These are phyloP conservation scores for Tolypocladium tropicale DNA, from an alignment of 2,329 filamentous ascomycete species.

Conservation along the genomic window DNA sequence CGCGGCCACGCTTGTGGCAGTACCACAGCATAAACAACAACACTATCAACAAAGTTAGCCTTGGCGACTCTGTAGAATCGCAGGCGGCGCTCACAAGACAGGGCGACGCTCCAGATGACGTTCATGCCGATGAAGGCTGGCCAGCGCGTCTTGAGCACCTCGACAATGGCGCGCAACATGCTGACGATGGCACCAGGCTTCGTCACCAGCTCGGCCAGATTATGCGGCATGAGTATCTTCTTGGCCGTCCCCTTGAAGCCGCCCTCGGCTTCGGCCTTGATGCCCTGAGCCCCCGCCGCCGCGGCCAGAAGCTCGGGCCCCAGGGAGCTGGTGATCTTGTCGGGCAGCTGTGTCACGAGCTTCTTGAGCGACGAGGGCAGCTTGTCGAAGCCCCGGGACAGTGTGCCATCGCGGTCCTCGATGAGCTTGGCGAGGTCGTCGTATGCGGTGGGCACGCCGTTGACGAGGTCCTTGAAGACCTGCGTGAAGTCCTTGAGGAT, in stretches of 20 bases:
- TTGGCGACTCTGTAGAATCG: background rate
- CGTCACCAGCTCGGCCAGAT: constrained; percentile 67
- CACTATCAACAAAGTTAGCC: constrained; percentile 38
- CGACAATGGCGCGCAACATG: constrained; percentile 83
- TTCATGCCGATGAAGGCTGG: constrained; percentile 88
- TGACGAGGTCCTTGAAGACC: constrained; percentile 84
- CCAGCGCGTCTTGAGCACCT: constrained; percentile 77
- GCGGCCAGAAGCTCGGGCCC: constrained; percentile 76
- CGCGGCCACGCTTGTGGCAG: constrained; percentile 87
- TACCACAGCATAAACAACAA: constrained; percentile 95
- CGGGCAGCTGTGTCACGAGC: constrained; percentile 73
- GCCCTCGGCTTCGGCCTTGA: constrained; percentile 43
- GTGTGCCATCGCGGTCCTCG: constrained; percentile 49
- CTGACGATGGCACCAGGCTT: constrained; percentile 80
- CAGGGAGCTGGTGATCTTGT: constrained; percentile 65
- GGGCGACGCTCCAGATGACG: constrained; percentile 76
- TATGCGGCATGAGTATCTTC: constrained; percentile 60
- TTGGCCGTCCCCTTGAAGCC: constrained; percentile 53
- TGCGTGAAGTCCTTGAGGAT: constrained; percentile 77
- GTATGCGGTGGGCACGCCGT: constrained; percentile 88
- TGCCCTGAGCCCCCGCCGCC: constrained; percentile 62
- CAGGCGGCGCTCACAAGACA: constrained; percentile 59
- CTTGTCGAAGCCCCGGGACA: constrained; percentile 50
- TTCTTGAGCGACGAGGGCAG: constrained; percentile 76
- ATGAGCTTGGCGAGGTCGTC: constrained; percentile 64